A percentile compares a stretch with the other conserved stretches of the same genome.
These are phyloP conservation scores for Allium cepa DNA, from an alignment of 106 monocot species.

Conservation along the genomic window DNA sequence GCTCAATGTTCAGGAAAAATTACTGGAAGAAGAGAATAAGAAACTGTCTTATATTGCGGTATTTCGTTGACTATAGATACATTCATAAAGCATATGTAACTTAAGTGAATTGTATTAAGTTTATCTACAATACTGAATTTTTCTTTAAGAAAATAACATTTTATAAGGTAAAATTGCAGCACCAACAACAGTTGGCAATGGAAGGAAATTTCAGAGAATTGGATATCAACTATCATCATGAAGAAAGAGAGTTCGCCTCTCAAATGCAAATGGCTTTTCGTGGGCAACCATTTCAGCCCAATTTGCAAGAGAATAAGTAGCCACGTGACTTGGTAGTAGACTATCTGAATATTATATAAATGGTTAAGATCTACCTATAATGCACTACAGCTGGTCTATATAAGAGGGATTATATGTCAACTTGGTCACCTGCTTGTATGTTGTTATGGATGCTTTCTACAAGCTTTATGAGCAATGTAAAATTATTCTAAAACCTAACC, in stretches of 20 bases:
- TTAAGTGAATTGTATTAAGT: too few species aligned
- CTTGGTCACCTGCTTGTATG: too few species aligned
- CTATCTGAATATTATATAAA: too few species aligned
- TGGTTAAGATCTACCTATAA: too few species aligned
- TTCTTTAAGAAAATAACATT: neutral
- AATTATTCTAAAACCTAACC: too few species aligned
- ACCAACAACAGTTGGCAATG: slow-evolving; percentile 60
- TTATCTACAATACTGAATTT: too few species aligned
- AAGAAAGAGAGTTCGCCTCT: slow-evolving; percentile 45
- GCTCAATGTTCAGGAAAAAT: slow-evolving; percentile 30
- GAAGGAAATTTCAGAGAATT: slow-evolving; percentile 47
- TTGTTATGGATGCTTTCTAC: too few species aligned
- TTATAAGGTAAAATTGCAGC: slow-evolving; percentile 24
- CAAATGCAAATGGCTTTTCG: slow-evolving; percentile 70
- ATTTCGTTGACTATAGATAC: slow-evolving; percentile 1
- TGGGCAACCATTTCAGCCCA: slow-evolving; percentile 75
- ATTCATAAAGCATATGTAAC: too few species aligned
- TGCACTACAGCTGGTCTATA: too few species aligned
- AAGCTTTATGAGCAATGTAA: too few species aligned
- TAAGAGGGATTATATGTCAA: too few species aligned
- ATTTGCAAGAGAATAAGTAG: slow-evolving; percentile 64
- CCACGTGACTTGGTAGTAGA: too few species aligned
- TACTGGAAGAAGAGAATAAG: slow-evolving; percentile 77
- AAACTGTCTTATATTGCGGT: slow-evolving; percentile 50
- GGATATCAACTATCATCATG: slow-evolving; percentile 42